Conservation (phyloP, 2,329 filamentous ascomycete species). For the Endothia cerciana region DNA sequence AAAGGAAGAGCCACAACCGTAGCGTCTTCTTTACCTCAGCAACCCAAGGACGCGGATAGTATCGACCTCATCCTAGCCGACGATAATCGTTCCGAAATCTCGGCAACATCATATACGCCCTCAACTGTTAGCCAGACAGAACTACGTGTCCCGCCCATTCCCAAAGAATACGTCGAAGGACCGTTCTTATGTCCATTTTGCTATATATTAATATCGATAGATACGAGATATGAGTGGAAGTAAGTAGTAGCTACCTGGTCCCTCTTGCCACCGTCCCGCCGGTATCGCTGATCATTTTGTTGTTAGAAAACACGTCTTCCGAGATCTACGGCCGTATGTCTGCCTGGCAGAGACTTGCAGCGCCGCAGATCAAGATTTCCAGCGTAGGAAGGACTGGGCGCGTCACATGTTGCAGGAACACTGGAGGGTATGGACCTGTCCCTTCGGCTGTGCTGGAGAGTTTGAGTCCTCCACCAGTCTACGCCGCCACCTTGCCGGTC, state of each 20-base stretch:
- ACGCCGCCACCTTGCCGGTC: not conserved
- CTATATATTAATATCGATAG: constrained; percentile 5
- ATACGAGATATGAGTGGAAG: constrained; percentile 8
- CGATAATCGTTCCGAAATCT: constrained; percentile 9
- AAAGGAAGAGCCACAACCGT: constrained; percentile 3
- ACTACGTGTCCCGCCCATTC: constrained; percentile 7
- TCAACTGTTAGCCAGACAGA: constrained; percentile 6
- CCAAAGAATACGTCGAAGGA: not conserved
- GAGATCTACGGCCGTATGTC: not conserved
- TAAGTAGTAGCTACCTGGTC: not conserved
- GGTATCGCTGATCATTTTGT: not conserved
- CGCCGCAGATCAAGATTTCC: not conserved
- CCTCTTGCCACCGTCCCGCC: not conserved
- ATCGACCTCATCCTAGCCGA: not conserved
- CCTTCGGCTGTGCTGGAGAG: not conserved
- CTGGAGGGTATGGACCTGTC: constrained; percentile 7
- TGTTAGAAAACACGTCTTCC: constrained; percentile 15
- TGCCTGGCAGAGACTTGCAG: not conserved
- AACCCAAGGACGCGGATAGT: constrained; percentile 8
- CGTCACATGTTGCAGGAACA: constrained; percentile 15
- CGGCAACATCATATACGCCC: constrained; percentile 3
- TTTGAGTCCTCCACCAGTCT: not conserved
- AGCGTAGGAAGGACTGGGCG: constrained; percentile 10
- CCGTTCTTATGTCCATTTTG: constrained; percentile 14
- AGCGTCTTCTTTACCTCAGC: constrained; percentile 11